Conservation (phyloP, 2,329 filamentous ascomycete species). For the Calonectria montana region DNA sequence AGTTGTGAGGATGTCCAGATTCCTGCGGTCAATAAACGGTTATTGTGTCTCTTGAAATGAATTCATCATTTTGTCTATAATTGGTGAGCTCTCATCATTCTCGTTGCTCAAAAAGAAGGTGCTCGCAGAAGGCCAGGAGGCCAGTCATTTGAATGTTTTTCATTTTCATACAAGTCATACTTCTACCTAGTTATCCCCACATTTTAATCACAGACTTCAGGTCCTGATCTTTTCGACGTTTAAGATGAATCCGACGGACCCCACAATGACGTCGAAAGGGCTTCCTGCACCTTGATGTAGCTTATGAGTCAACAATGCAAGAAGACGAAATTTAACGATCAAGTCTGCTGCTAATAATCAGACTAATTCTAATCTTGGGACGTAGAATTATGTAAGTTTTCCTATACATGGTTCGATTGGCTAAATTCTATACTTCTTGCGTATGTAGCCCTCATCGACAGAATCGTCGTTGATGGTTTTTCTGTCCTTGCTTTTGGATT, state of each 20-base stretch:
- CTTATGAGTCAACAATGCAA: background rate
- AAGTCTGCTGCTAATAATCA: too few species aligned
- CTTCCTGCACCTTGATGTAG: background rate
- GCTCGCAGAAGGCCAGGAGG: background rate
- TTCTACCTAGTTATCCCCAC: background rate
- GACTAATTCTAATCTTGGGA: too few species aligned
- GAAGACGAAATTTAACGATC: background rate
- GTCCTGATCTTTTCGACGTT: background rate
- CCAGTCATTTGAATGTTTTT: background rate
- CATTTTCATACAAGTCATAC: background rate
- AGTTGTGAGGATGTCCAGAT: background rate
- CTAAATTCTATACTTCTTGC: too few species aligned
- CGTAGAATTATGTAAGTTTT: too few species aligned
- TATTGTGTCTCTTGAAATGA: background rate
- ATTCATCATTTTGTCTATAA: background rate
- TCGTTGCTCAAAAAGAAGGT: background rate
- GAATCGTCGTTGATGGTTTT: too few species aligned
- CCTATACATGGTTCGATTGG: too few species aligned
- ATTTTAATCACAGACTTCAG: background rate
- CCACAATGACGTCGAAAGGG: too few species aligned
- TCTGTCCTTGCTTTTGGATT: too few species aligned
- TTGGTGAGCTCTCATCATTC: background rate
- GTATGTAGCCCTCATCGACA: too few species aligned
- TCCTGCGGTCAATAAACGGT: background rate
- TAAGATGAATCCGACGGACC: background rate